Evolutionary conservation across 768 basidiomycete genomes (phyloP), one percentile per base, ranked within the genome.

Genomic region (Calocera viscosa): DNA sequence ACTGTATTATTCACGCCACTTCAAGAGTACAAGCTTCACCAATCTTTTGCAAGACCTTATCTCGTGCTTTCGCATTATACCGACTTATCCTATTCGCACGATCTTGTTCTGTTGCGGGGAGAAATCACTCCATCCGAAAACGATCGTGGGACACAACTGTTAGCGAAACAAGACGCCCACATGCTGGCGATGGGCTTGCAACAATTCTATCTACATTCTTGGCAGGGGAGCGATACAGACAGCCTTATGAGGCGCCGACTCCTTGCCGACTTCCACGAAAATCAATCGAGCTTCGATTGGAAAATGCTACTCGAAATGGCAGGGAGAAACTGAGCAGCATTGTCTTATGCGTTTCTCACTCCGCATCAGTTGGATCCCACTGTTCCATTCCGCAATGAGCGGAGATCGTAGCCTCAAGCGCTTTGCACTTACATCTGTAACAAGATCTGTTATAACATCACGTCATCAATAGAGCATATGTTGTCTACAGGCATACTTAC

Each of bases 1-100:
- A 94, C 93, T 0, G 81, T 95, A 65, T 80, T 98, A 38, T 95
- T 95, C 79, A 94, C 96, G 0, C 90, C 94, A 1, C 81, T 98
- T 47, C 87, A 89, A 70, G 95, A 97, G 77, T 99, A 91, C 83
- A 95, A 96, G 76, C 77, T 85, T 67, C 86, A 89, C 41, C 82
- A 82, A 65, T 82, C 87, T 19, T 97, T 88, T 75, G 90, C 96
- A 7, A 94, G 92, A 2, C 94, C 95, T 0, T 90, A 92, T 73
- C 81, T 99, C 28, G 89, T 90, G 26, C 72, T 97, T 40, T 97
- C 94, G 2, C 85, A 91, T 75, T 97, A 98, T 76, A 88, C 94
- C 64, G 94, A 98, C 72, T 78, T 99, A 3, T 84, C 86, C 1
- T 75, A 82, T 30, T 86, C 89, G 2, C 92, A 97, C 72, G 86